Percentiles rank a stretch among this genome's conserved stretches.
Evolutionary conservation across 2,329 filamentous ascomycete genomes (phyloP).

Genomic region (Macrophomina tecta): DNA sequence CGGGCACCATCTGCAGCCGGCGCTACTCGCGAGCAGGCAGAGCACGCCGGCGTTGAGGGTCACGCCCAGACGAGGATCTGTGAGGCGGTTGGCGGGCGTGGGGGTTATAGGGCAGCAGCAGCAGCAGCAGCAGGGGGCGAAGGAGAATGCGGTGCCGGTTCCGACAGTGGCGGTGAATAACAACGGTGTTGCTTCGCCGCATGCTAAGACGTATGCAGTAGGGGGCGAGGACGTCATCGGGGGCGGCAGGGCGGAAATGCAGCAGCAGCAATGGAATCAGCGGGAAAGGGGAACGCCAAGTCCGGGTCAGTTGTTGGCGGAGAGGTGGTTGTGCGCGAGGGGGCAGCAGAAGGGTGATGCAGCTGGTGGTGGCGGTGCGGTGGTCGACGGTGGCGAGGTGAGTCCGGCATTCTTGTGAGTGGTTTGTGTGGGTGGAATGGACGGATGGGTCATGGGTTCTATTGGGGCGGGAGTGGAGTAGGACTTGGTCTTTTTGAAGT

Average conservation of each 20-base stretch:
- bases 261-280: slow-evolving; percentile 13
- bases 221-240: neutral
- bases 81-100: neutral
- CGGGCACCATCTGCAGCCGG: neutral
- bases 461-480: neutral
- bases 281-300: slow-evolving; percentile 32
- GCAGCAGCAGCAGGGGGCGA: neutral
- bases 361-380: slow-evolving; percentile 33
- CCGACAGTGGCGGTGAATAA: neutral
- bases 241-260: slow-evolving; percentile 30
- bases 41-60: slow-evolving; percentile 6
- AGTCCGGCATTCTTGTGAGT: slow-evolving; percentile 24
- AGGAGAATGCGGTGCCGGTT: slow-evolving; percentile 29
- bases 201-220: no score
- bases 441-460: neutral
- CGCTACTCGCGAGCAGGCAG: slow-evolving; percentile 31
- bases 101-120: neutral
- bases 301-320: slow-evolving; percentile 40
- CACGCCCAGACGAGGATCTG: neutral
- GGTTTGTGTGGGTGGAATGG: neutral
- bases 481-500: neutral
- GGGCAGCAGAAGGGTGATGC: slow-evolving; percentile 24
- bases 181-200: no score
- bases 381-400: slow-evolving; percentile 9
- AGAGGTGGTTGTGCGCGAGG: slow-evolving; percentile 38